A percentile compares a stretch with the other conserved stretches of the same genome.
phyloP scores from a whole-genome alignment of 208 protist genomes.

The Leishmania arabica region DNA sequence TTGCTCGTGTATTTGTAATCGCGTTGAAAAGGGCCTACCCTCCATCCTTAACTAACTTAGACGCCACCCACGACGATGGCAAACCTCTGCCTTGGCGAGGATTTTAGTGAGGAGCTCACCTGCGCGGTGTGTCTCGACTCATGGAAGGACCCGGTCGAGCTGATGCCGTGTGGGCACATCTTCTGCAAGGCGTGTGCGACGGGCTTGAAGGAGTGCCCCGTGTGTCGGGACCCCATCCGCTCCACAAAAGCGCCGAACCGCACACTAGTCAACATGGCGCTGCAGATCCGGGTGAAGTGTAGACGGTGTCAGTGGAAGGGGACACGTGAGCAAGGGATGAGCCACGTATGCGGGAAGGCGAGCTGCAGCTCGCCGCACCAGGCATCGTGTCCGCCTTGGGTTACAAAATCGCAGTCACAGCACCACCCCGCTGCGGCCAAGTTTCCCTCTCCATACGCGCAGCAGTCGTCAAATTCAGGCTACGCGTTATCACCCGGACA shows the following conservation, averaged over 20 bases:
- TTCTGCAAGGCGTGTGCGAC: slow-evolving; percentile 63
- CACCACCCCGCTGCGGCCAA: slow-evolving; percentile 9
- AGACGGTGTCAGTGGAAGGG: slow-evolving; percentile 65
- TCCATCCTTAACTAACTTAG: neutral
- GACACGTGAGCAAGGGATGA: slow-evolving; percentile 44
- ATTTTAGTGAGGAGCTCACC: slow-evolving; percentile 71
- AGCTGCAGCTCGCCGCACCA: neutral
- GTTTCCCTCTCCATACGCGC: slow-evolving; percentile 11
- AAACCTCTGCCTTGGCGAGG: slow-evolving; percentile 39
- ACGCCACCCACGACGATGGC: slow-evolving; percentile 17
- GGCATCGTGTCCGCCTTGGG: neutral
- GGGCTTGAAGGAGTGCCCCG: slow-evolving; percentile 47
- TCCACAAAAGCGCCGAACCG: slow-evolving; percentile 52
- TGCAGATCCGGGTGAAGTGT: slow-evolving; percentile 59
- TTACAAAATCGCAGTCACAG: neutral
- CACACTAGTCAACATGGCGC: slow-evolving; percentile 70
- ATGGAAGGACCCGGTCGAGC: slow-evolving; percentile 64
- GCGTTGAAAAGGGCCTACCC: neutral
- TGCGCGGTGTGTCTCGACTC: slow-evolving; percentile 78
- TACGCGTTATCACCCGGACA: neutral
- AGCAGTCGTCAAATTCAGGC: neutral
- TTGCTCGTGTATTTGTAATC: neutral
- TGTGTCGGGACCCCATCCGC: slow-evolving; percentile 52
- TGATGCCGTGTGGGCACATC: slow-evolving; percentile 49
- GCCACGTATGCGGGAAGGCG: slow-evolving; percentile 23